Evolutionary conservation across 192 early-diverging fungal species (phyloP), one percentile per base, ranked within the genome.

Genomic region (Polychytrium aggregatum): DNA sequence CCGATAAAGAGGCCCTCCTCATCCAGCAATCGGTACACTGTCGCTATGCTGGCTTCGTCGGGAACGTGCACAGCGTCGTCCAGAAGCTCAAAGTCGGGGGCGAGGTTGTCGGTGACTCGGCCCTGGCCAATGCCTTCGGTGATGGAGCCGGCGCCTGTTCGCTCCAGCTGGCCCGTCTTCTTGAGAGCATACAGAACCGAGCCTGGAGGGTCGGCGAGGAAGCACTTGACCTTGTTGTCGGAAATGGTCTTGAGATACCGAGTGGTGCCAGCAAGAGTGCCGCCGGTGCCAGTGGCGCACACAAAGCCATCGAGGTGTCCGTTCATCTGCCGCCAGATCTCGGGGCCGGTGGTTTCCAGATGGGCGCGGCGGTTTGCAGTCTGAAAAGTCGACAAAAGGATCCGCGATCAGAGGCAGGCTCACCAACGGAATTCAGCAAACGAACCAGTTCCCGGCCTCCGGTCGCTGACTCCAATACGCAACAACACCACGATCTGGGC

Each of bases 121-220:
- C 90, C 92, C 67, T 94, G 91, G 28, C 92, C 92, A 52, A 97
- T 97, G 0, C 87, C 92, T 55, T 97, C 92, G 10, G 90, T 92
- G 40, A 93, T 93, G 10, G 91, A 92, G 20, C 74, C 50, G 30
- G 17, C 52, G 14, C 92, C 92, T 2, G 65, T 66, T 8, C 89
- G 79, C 26, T 85, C 78, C 10, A 79, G 60, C 18, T 82, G 49
- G 2, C 76, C 74, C 14, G 67, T 81, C 52, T 81, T 82, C 41
- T 92, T 70, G 51, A 86, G 88, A 44, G 73, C 77, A 62, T 86
- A 86, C 38, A 97, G 70, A n/a, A 91, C 82, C n/a, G 84, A 87
- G 17, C 89, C 89, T 2, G 92, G 92, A 13, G 90, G 91, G 61
- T 97, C 92, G 1, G 90, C 89, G 21, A 91, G 68, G 58, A 83